Evolutionary conservation across 2,329 filamentous ascomycete species (phyloP).

Genomic region (Conoideocrella luteorostrata): DNA sequence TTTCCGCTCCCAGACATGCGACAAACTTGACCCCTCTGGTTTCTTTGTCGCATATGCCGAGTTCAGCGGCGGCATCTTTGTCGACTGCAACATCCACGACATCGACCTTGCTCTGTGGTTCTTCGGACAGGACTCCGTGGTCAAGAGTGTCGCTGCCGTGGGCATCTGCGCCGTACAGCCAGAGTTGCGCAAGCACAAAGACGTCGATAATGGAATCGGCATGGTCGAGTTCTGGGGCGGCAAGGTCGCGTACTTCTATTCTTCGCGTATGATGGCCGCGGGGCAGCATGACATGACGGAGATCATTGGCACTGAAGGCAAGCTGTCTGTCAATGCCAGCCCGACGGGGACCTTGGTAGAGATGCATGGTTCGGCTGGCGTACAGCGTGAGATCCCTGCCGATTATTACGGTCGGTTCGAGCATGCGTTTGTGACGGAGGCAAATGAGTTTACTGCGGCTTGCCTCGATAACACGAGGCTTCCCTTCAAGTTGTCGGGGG

Average conservation of each 20-base stretch:
- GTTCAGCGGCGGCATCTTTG: slow-evolving; percentile 62
- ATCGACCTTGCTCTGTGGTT: slow-evolving; percentile 35
- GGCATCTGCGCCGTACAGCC: slow-evolving; percentile 23
- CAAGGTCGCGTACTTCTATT: slow-evolving; percentile 59
- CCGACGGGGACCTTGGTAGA: slow-evolving; percentile 49
- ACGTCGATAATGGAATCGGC: slow-evolving; percentile 33
- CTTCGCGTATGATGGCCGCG: slow-evolving; percentile 59
- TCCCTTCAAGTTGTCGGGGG: slow-evolving; percentile 51
- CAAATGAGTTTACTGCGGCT: slow-evolving; percentile 54
- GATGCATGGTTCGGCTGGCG: slow-evolving; percentile 38
- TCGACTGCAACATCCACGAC: slow-evolving; percentile 64
- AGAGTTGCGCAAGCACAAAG: slow-evolving; percentile 19
- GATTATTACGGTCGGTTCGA: slow-evolving; percentile 59
- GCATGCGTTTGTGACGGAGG: slow-evolving; percentile 55
- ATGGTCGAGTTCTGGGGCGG: slow-evolving; percentile 60
- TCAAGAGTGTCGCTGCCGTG: slow-evolving; percentile 20
- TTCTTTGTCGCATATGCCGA: slow-evolving; percentile 63
- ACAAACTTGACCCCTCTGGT: slow-evolving; percentile 57
- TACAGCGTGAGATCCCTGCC: slow-evolving; percentile 52
- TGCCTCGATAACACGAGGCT: slow-evolving; percentile 49
- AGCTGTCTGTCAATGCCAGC: slow-evolving; percentile 53
- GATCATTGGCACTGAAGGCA: slow-evolving; percentile 60
- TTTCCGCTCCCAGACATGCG: slow-evolving; percentile 60
- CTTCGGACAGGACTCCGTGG: slow-evolving; percentile 20
- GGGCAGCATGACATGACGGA: slow-evolving; percentile 63